Conservation (phyloP, 169 alveolate genomes). For the Eimeria necatrix region DNA sequence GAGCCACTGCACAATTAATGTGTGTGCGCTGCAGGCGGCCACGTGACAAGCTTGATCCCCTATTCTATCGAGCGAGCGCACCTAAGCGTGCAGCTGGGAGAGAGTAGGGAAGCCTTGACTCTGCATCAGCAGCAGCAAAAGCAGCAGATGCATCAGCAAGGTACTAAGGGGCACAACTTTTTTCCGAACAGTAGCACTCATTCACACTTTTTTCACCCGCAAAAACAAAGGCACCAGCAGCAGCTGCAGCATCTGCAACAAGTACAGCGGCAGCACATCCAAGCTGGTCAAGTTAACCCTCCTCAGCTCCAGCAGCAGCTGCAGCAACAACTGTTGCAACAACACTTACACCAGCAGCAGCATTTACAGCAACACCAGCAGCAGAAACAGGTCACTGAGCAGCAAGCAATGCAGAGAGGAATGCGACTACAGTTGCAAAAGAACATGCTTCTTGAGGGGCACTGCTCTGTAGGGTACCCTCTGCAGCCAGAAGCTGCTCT, state of each 20-base stretch:
- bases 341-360: constrained; percentile 47
- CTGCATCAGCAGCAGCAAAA: constrained; percentile 32
- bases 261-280: constrained; percentile 18
- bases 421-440: constrained; percentile 35
- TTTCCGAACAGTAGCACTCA: neutral
- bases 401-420: neutral
- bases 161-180: neutral
- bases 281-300: neutral
- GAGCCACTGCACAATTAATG: neutral
- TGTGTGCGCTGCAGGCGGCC: constrained; percentile 33
- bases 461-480: neutral
- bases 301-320: constrained; percentile 38
- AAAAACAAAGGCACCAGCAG: neutral
- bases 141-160: constrained; percentile 32
- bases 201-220: neutral
- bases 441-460: constrained; percentile 1
- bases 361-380: constrained; percentile 38
- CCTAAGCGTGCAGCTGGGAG: constrained; percentile 43
- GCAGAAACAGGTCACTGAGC: neutral
- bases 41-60: neutral
- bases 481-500: neutral
- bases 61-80: neutral
- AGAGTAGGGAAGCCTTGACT: neutral
- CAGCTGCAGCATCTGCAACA: constrained; percentile 16
- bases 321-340: constrained; percentile 1